Percentiles rank a stretch among this genome's conserved stretches.
phyloP scores from a whole-genome alignment of 371 early-diverging fungal species.

The Syncephalis fuscata region DNA sequence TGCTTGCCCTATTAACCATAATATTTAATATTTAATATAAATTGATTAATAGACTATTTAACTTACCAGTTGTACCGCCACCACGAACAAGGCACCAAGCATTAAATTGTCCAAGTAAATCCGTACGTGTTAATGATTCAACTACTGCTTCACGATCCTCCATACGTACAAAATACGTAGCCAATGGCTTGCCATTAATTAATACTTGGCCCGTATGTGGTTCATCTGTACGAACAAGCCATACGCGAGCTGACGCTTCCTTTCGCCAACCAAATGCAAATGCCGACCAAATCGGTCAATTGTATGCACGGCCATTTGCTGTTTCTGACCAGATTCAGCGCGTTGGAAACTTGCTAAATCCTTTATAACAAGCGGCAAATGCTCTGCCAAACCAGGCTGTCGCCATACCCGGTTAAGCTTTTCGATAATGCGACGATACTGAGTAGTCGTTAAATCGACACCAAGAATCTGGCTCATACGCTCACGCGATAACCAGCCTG shows the following conservation, averaged over 20 bases:
- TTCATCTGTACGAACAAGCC: constrained; percentile 34
- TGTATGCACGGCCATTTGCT: constrained; percentile 14
- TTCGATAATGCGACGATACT: constrained; percentile 35
- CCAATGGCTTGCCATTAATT: constrained; percentile 67
- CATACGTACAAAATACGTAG: constrained; percentile 54
- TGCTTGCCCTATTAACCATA: constrained; percentile 79
- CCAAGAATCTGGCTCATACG: constrained; percentile 31
- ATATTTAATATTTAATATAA: no score
- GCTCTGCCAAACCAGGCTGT: not conserved
- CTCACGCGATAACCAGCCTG: constrained; percentile 30
- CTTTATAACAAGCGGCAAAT: not conserved
- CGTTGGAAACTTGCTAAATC: constrained; percentile 24
- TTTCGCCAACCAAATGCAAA: constrained; percentile 75
- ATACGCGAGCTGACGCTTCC: constrained; percentile 61
- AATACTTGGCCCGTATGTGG: constrained; percentile 52
- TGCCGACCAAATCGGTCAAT: constrained; percentile 67
- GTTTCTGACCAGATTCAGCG: constrained; percentile 11
- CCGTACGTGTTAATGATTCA: constrained; percentile 55
- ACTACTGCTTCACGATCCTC: constrained; percentile 49
- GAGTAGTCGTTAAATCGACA: constrained; percentile 39
- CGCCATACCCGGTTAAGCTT: constrained; percentile 20
- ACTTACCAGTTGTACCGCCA: constrained; percentile 64
- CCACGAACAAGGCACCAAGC: constrained; percentile 76
- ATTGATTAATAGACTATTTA: not conserved
- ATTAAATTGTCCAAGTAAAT: constrained; percentile 57